These are phyloP conservation scores for Cryptococcus hybrid DNA, from an alignment of 1,284 basidiomycete species.

Conservation along the genomic window DNA sequence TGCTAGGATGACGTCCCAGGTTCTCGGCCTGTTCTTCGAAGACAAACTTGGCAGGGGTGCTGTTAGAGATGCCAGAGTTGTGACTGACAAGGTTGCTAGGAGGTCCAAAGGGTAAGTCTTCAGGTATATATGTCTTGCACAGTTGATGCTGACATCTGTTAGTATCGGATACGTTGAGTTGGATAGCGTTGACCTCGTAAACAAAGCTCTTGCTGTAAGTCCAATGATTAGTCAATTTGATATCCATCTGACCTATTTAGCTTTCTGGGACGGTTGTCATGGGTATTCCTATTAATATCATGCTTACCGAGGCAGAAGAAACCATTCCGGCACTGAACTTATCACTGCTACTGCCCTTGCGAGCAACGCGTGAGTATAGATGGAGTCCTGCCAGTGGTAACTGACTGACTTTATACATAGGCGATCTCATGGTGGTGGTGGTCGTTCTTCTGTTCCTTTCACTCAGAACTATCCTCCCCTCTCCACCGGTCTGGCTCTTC, in stretches of 20 bases:
- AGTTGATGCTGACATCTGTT: slow-evolving; percentile 2
- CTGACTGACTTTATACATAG: background rate
- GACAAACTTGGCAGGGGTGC: slow-evolving; percentile 88
- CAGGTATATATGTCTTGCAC: background rate
- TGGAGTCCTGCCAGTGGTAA: background rate
- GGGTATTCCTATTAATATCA: slow-evolving; percentile 95
- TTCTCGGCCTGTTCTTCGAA: slow-evolving; percentile 98
- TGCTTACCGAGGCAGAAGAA: slow-evolving; percentile 95
- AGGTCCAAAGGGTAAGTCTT: slow-evolving; percentile 82
- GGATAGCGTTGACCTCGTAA: slow-evolving; percentile 80
- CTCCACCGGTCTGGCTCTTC: slow-evolving; percentile 30
- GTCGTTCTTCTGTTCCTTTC: slow-evolving; percentile 14
- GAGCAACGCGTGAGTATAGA: background rate
- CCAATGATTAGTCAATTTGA: background rate
- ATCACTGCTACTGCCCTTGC: background rate
- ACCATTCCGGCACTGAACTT: slow-evolving; percentile 51
- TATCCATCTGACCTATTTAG: slow-evolving; percentile 13
- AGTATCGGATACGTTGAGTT: slow-evolving; percentile 98
- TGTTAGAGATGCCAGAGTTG: slow-evolving; percentile 92
- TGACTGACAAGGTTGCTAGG: slow-evolving; percentile 87
- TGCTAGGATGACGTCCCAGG: slow-evolving; percentile 87
- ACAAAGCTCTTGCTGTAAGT: slow-evolving; percentile 78
- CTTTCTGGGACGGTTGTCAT: slow-evolving; percentile 86
- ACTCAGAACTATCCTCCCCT: slow-evolving; percentile 36
- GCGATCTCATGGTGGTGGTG: background rate